Evolutionary conservation across 208 protist species (phyloP).

Genomic region (Trypanosoma boissoni): DNA sequence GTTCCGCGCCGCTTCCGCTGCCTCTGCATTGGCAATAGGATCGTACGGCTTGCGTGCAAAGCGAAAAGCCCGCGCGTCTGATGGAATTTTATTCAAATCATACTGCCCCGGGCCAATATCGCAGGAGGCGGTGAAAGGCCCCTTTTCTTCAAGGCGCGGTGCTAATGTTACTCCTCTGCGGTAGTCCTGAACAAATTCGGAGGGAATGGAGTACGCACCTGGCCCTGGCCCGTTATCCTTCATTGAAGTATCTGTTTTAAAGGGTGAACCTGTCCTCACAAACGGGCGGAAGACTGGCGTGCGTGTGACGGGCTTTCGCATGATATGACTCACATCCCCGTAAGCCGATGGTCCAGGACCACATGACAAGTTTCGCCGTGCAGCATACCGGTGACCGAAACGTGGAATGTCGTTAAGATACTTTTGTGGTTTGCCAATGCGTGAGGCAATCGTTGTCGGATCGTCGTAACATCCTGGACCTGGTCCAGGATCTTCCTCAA

Average conservation of each 20-base stretch:
- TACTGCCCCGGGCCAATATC: conserved; percentile 13
- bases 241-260: background rate
- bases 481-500: conserved; percentile 23
- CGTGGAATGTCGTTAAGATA: conserved; percentile 40
- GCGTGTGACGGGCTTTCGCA: conserved; percentile 46
- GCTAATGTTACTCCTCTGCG: conserved; percentile 65
- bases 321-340: conserved; percentile 37
- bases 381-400: conserved; percentile 50
- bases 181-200: conserved; percentile 79
- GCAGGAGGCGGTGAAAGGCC: background rate
- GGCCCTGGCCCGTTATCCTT: background rate
- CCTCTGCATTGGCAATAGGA: conserved; percentile 3
- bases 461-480: conserved; percentile 75
- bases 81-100: conserved; percentile 17
- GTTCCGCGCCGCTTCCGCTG: background rate
- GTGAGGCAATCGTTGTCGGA: conserved; percentile 62
- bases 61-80: conserved; percentile 18
- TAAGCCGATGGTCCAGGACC: conserved; percentile 63
- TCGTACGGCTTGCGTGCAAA: conserved; percentile 31
- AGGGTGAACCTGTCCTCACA: conserved; percentile 5
- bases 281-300: conserved; percentile 42
- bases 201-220: conserved; percentile 35
- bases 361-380: conserved; percentile 19
- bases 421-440: conserved; percentile 25
- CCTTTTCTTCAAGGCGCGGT: background rate